Conservation (phyloP, 495 filamentous ascomycete species). For the Penicillium paxilli region DNA sequence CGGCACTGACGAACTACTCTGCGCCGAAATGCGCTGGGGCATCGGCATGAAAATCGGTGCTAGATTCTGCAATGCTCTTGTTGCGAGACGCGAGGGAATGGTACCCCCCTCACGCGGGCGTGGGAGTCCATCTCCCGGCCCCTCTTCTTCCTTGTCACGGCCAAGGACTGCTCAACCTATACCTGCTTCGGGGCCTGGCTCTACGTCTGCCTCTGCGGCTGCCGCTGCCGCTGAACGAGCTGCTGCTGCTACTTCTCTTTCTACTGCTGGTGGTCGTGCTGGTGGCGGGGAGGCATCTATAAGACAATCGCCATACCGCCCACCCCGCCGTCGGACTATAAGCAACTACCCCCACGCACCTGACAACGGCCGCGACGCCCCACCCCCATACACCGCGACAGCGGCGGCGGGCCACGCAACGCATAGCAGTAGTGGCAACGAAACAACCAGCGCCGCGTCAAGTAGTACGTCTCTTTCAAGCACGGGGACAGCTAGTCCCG, state of each 20-base stretch:
- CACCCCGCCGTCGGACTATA: not conserved
- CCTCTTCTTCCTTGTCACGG: not conserved
- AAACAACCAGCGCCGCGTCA: not conserved
- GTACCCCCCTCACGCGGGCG: not conserved
- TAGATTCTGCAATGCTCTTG: slow-evolving; percentile 19
- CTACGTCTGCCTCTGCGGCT: not conserved
- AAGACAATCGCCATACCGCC: not conserved
- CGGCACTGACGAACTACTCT: slow-evolving; percentile 10
- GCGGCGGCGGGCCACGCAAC: not conserved
- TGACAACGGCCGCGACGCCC: not conserved
- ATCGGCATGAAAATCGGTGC: slow-evolving; percentile 11
- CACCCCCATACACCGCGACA: not conserved
- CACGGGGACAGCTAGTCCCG: not conserved
- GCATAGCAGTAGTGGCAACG: not conserved
- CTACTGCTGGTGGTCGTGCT: too few relatives aligned
- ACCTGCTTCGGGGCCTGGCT: not conserved
- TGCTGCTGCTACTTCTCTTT: not conserved
- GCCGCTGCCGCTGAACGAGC: not conserved
- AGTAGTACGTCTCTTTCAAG: not conserved
- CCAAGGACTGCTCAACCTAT: not conserved
- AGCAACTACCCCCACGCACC: not conserved
- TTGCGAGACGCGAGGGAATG: not conserved
- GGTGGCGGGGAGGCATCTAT: too few relatives aligned
- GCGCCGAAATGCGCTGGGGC: slow-evolving; percentile 7
- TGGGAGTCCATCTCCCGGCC: not conserved